Evolutionary conservation across 2,329 filamentous ascomycete genomes (phyloP), one percentile per base, ranked within the genome.

Genomic region (Trichoderma koningii): DNA sequence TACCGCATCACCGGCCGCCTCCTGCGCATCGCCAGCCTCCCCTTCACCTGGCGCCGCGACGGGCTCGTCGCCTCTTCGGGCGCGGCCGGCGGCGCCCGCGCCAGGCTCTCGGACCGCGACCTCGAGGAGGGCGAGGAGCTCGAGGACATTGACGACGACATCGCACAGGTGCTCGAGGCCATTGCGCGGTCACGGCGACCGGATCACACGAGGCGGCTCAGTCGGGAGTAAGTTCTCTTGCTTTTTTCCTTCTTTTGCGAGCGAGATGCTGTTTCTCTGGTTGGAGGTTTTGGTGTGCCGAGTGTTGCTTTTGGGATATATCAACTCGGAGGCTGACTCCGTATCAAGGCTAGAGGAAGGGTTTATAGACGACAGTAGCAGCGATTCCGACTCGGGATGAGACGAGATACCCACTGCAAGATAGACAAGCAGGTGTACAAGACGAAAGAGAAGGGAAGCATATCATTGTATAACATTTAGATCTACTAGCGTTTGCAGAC

Each of bases 81-180:
- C 30, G 73, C 34, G 30, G 30, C 30, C 30, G 30, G 30, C 30
- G 30, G 30, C 12, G 48, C 76, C 34, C 80, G 80, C 64, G 74
- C 21, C 21, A 23, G 73, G 51, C 72, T 71, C 23, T 78, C 77
- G 23, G 81, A 83, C 12, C 79, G 82, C 26, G 85, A 84, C 80
- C 63, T 83, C 82, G 71, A 87, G 47, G 88, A 89, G n/a, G 89
- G 87, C 48, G 88, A 92, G 71, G 89, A 92, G 75, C 76, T 89
- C 12, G 86, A 85, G 68, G 82, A 86, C 56, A 83, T 90, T 47
- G 80, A 86, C 68, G 80, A 82, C 64, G 76, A 81, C 63, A 77
- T 77, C 55, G 72, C 78, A 72, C 75, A 79, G 66, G 78, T 77
- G 55, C 73, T 82, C 28, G 78, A 78, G 67, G 69, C 72, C 21